Percentiles rank a stretch among this genome's conserved stretches.
phyloP scores from a whole-genome alignment of 306 rosid species.

The Cicer arietinum region DNA sequence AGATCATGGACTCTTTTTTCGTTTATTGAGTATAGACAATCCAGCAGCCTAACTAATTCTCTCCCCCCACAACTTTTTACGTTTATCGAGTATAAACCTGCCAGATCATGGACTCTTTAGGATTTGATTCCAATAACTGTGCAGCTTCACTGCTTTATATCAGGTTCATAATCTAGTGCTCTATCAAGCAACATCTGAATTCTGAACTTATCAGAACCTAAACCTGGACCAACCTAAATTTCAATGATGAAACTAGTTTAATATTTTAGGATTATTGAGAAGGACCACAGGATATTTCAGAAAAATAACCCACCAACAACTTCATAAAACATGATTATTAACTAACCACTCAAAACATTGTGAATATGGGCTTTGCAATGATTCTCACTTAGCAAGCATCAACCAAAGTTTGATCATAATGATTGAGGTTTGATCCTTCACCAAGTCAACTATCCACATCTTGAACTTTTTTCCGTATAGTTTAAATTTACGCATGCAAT shows the following conservation, averaged over 20 bases:
- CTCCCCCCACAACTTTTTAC: background rate
- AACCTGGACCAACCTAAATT: conserved; percentile 16
- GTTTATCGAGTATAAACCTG: background rate
- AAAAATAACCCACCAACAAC: background rate
- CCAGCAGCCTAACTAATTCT: background rate
- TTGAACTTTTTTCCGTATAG: background rate
- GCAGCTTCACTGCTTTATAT: background rate
- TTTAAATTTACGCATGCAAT: background rate
- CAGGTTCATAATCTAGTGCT: background rate
- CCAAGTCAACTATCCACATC: conserved; percentile 12
- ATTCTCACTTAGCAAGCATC: background rate
- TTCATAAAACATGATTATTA: background rate
- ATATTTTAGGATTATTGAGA: conserved; percentile 1
- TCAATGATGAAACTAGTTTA: background rate
- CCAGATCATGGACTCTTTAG: background rate
- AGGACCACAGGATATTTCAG: background rate
- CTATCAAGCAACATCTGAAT: background rate
- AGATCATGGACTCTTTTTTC: too few relatives aligned
- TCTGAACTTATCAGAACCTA: background rate
- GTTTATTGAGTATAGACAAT: too few relatives aligned
- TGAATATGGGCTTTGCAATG: background rate
- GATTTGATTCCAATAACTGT: background rate
- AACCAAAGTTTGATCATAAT: background rate
- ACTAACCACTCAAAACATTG: background rate
- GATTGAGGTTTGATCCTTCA: conserved; percentile 8